Conservation (phyloP, 805 yeast species). For the Pichia exigua region DNA sequence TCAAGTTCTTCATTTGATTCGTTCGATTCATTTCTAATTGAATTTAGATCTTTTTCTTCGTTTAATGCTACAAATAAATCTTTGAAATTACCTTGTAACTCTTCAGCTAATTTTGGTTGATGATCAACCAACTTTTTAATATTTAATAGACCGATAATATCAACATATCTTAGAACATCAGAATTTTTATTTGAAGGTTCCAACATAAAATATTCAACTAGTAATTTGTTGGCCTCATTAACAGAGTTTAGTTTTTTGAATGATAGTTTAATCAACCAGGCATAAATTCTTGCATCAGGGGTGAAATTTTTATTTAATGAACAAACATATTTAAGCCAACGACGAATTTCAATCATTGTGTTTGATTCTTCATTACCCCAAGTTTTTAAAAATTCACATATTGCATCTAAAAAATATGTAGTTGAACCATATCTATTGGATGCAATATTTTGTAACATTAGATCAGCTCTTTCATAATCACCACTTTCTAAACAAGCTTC, state of each 20-base stretch:
- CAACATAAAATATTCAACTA: constrained; percentile 11
- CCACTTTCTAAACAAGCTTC: constrained; percentile 69
- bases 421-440: constrained; percentile 11
- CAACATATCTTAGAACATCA: constrained; percentile 35
- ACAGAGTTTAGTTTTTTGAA: constrained; percentile 18
- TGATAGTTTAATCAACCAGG: constrained; percentile 23
- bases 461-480: constrained; percentile 62
- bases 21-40: not conserved
- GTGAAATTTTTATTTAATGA: constrained; percentile 14
- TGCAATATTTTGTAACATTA: constrained; percentile 55
- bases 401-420: constrained; percentile 51
- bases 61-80: constrained; percentile 17
- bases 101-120: constrained; percentile 19
- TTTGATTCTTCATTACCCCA: constrained; percentile 27
- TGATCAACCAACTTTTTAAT: constrained; percentile 30
- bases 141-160: constrained; percentile 38
- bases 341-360: constrained; percentile 15
- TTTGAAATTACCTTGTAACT: constrained; percentile 21
- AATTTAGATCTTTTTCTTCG: not conserved
- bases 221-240: constrained; percentile 11
- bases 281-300: constrained; percentile 23
- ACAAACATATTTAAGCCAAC: constrained; percentile 21
- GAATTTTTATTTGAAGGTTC: constrained; percentile 22
- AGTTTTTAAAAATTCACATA: constrained; percentile 51
- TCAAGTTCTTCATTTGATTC: not conserved